Base-by-base conservation (phyloP, 495 filamentous ascomycete species). In the Margaritispora aquatica region DNA sequence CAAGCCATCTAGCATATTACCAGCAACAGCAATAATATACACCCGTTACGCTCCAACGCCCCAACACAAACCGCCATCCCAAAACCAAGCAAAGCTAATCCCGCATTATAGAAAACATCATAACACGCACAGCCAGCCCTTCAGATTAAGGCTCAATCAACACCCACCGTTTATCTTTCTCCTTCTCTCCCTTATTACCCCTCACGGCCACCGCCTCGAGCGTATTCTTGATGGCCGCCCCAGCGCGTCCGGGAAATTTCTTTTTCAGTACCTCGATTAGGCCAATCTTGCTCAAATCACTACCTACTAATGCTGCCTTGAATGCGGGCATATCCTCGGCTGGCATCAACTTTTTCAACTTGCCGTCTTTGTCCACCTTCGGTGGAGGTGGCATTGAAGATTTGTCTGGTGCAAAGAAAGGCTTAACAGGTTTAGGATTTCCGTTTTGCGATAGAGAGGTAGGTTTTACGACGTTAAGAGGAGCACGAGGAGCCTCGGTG, bases 181-280 rank as follows among this genome's bases (percentile, higher is more conserved):
- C 55, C 57, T 69, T 69, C 9, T 20, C 27, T 0, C 67, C 67
- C 19, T n/a, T 26, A 20, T 26, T 11, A 29, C 89, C 76, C 17
- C 88, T 77, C 22, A 81, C 79, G 0, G 92, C 92, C 22, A 88
- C 73, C n/a, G 70, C 73, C 59, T 81, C 84, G 26, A 96, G 71
- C 0, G 89, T 94, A 31, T 84, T 79, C 61, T 83, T 89, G 26
- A 96, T 80, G 2, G 83, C 79, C 24, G 85, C 80, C 61, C 89
- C 90, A 0, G 86, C 80, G 9, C 86, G 77, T 60, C 84, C 86
- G 0, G 87, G 82, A 64, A 96, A 93, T 22, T 62, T 24, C 73
- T 89, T 88, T 59, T 80, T 76, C 62, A 96, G 66, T 20, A 85
- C 74, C 69, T 95, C 91, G 17, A 91, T 74, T 59, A 96, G 68